These are phyloP conservation scores for Exserohilum turcica DNA, from an alignment of 2,329 filamentous ascomycete genomes.

Conservation along the genomic window DNA sequence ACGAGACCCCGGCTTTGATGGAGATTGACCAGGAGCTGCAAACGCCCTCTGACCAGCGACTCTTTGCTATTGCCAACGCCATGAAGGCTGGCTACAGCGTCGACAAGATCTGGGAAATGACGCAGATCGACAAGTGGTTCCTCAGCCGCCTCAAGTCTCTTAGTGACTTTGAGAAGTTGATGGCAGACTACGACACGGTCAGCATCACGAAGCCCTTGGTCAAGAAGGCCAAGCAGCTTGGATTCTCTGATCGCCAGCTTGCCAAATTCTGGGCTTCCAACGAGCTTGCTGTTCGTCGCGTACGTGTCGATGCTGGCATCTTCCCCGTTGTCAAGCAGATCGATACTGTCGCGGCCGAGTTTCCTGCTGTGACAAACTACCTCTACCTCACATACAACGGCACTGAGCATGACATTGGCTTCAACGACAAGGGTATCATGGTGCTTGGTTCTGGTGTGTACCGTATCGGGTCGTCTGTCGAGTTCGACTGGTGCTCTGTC, in stretches of 20 bases:
- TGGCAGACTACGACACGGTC: slow-evolving; percentile 72
- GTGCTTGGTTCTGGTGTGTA: slow-evolving; percentile 95
- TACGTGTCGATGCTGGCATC: slow-evolving; percentile 85
- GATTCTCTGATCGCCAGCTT: slow-evolving; percentile 91
- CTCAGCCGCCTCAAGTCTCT: slow-evolving; percentile 87
- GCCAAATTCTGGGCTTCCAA: slow-evolving; percentile 95
- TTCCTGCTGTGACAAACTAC: slow-evolving; percentile 93
- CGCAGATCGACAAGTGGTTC: slow-evolving; percentile 99
- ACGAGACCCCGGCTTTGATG: slow-evolving; percentile 83
- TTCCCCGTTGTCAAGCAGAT: slow-evolving; percentile 95
- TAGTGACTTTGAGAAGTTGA: slow-evolving; percentile 82
- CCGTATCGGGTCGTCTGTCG: slow-evolving; percentile 94
- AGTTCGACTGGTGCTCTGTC: slow-evolving; percentile 99
- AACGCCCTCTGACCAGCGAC: slow-evolving; percentile 93
- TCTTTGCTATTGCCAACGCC: slow-evolving; percentile 97
- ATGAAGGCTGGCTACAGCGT: slow-evolving; percentile 94
- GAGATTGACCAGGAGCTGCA: slow-evolving; percentile 95
- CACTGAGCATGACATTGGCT: slow-evolving; percentile 78
- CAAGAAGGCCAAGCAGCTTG: slow-evolving; percentile 86
- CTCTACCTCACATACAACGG: slow-evolving; percentile 96
- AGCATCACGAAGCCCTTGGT: slow-evolving; percentile 69
- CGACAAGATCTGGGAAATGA: slow-evolving; percentile 97
- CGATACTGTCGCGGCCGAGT: slow-evolving; percentile 96
- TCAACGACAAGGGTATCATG: slow-evolving; percentile 92
- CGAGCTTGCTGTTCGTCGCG: slow-evolving; percentile 83